Percentiles rank a stretch among this genome's conserved stretches.
Conservation (phyloP, 805 yeast species). For the Monosporozyma aquatica region DNA sequence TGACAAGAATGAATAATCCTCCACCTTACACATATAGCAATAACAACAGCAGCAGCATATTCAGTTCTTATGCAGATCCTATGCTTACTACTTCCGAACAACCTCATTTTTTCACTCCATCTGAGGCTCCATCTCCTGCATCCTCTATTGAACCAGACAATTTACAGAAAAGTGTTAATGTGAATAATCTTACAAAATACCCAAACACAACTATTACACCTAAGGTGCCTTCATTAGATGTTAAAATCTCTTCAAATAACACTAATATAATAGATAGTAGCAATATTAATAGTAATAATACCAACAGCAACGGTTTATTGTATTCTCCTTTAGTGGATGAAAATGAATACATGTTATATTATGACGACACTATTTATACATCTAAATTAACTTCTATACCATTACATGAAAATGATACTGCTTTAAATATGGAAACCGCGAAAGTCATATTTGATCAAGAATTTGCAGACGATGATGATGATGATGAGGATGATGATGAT, state of each 20-base stretch:
- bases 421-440: slow-evolving; percentile 24
- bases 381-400: slow-evolving; percentile 6
- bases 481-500: slow-evolving; percentile 8
- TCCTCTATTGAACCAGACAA: slow-evolving; percentile 11
- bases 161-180: slow-evolving; percentile 18
- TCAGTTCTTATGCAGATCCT: slow-evolving; percentile 30
- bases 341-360: slow-evolving; percentile 1
- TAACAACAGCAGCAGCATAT: slow-evolving; percentile 7
- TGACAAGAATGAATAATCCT: no score
- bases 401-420: slow-evolving; percentile 11
- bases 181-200: slow-evolving; percentile 18
- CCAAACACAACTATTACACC: background rate
- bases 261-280: no score
- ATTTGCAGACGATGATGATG: slow-evolving; percentile 22
- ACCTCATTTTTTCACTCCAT: no score
- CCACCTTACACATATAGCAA: no score
- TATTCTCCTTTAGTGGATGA: slow-evolving; percentile 1
- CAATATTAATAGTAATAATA: no score
- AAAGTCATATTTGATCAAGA: slow-evolving; percentile 26
- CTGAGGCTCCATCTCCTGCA: slow-evolving; percentile 5
- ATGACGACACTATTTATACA: background rate
- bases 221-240: slow-evolving; percentile 2
- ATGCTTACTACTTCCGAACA: slow-evolving; percentile 28
- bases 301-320: no score
- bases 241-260: slow-evolving; percentile 3